phyloP scores from a whole-genome alignment of 805 yeast genomes.

The Myxozyma vanderwaltii region DNA sequence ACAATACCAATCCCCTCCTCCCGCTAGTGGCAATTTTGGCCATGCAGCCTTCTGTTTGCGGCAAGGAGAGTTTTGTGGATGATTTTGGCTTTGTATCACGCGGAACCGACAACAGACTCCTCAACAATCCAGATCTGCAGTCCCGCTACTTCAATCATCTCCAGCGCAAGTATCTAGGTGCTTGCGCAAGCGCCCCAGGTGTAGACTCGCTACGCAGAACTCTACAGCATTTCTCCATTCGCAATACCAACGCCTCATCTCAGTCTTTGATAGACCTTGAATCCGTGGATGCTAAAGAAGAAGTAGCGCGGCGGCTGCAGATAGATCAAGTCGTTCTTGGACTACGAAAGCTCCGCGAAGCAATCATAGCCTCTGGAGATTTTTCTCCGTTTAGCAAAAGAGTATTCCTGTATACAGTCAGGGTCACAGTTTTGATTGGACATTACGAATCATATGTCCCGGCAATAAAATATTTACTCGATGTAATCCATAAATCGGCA shows the following conservation, averaged over 20 bases:
- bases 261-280: no score
- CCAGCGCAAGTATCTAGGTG: constrained; percentile 20
- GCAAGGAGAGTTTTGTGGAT: constrained; percentile 2
- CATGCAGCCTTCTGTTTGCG: background rate
- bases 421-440: constrained; percentile 50
- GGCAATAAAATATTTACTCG: constrained; percentile 50
- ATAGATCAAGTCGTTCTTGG: constrained; percentile 24
- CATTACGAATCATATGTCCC: constrained; percentile 60
- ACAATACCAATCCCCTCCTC: background rate
- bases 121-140: constrained; percentile 18
- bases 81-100: constrained; percentile 33
- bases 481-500: constrained; percentile 30
- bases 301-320: constrained; percentile 3
- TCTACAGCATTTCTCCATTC: constrained; percentile 1
- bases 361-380: constrained; percentile 46
- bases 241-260: no score
- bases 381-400: constrained; percentile 46
- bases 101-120: constrained; percentile 28
- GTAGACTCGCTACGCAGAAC: constrained; percentile 20
- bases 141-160: constrained; percentile 23
- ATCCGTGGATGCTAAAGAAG: constrained; percentile 4
- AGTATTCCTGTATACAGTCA: constrained; percentile 54
- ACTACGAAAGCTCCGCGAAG: constrained; percentile 54
- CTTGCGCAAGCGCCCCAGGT: constrained; percentile 23
- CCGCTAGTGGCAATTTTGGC: no score